Base-by-base conservation (phyloP, 164 flowering plant genomes). In the Umbilicus rupestris region DNA sequence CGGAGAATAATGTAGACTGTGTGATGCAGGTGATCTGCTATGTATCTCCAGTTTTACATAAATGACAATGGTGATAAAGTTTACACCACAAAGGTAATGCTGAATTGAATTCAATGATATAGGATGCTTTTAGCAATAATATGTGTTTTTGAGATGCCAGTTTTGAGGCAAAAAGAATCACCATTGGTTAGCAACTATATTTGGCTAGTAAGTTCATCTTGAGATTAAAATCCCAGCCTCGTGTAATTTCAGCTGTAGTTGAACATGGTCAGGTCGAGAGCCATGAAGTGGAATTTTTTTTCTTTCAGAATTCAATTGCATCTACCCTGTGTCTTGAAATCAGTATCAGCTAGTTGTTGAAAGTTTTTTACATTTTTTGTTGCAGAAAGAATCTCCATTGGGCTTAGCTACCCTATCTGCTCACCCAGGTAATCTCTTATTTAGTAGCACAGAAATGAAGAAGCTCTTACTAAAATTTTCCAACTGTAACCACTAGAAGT, bases 61-160 rank as follows among this genome's bases (percentile, higher is more conserved):
- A 91, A 91, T 52, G 97, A 92, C 19, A 89, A 92, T 47, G 94
- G 96, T 8, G 96, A 89, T 73, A 92, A 92, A 67, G 97, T 89
- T 37, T 92, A 91, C 86, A 91, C 97, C 66, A 85, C 88, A 47
- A 88, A 88, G 93, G 96, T 88, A 73, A 10, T 55, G 17, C 24
- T 1, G 14, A 26, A 26, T 26, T 15, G 3, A 19, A 28, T 12
- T 55, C 12, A 55, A 2, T 55, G 3, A 19, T 28, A 7, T 19
- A 15, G 28, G 31, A 10, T 55, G 0, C 19, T 55, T 28, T 2
- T 55, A 3, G 33, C 33, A 0, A 17, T 26, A 28, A 0, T 12
- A 10, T 26, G 31, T 26, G 31, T 49, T 28, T n/a, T 49, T 49
- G 3, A 6, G 55, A 7, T 20, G 26, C 37, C 37, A 35, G 37